A percentile compares a stretch with the other conserved stretches of the same genome.
Conservation (phyloP, 495 filamentous ascomycete species). For the Penicillium longicatenatum region DNA sequence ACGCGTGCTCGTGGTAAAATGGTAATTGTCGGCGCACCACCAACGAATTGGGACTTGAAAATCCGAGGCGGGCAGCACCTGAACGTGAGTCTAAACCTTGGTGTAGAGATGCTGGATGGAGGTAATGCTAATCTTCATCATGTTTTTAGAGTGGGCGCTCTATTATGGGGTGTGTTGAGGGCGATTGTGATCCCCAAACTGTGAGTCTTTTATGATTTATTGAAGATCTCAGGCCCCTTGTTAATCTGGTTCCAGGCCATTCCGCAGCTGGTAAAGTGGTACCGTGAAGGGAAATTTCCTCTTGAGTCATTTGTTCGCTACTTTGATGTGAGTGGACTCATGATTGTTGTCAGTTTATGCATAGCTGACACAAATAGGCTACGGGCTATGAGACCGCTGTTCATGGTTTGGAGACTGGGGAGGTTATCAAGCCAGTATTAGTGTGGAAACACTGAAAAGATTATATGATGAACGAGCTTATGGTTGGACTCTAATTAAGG, state of each 20-base stretch:
- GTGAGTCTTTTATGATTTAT: conserved; percentile 6
- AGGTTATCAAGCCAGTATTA: conserved; percentile 12
- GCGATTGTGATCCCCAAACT: conserved; percentile 18
- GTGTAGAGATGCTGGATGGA: not conserved
- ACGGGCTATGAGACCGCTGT: conserved; percentile 5
- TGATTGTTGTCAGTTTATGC: not conserved
- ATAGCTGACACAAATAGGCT: not conserved
- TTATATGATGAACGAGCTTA: too few species aligned
- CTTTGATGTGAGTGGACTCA: conserved; percentile 6
- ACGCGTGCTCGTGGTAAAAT: conserved; percentile 32
- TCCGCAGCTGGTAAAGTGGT: conserved; percentile 37
- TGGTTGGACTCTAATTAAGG: too few species aligned
- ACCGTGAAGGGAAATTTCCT: conserved; percentile 40
- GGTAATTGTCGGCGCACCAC: conserved; percentile 39
- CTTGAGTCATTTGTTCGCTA: conserved; percentile 2
- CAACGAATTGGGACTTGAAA: conserved; percentile 28
- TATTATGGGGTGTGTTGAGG: conserved; percentile 26
- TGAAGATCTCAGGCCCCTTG: not conserved
- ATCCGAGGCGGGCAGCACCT: conserved; percentile 16
- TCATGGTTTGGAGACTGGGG: conserved; percentile 1
- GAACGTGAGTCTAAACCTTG: conserved; percentile 10
- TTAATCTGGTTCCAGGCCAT: conserved; percentile 24
- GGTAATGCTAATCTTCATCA: not conserved
- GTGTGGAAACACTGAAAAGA: conserved; percentile 8
- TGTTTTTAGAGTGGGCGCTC: conserved; percentile 16